Evolutionary conservation across 768 basidiomycete species (phyloP), one percentile per base, ranked within the genome.

Genomic region (Russula dissimulans): DNA sequence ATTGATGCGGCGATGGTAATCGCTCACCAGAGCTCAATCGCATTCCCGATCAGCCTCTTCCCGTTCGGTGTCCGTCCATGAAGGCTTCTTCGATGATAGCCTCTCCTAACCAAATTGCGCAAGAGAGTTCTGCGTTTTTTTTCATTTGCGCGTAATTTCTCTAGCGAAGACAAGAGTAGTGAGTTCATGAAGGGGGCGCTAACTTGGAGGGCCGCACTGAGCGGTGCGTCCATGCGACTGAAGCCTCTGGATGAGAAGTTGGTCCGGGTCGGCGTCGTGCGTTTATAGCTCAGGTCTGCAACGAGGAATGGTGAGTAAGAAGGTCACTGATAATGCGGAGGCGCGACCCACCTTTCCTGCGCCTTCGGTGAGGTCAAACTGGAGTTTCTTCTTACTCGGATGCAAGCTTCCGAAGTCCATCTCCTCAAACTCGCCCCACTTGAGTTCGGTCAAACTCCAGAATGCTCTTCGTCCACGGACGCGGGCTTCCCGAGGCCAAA

Each of bases 281-380:
- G 88, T 94, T 94, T 44, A 82, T 77, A 1, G 81, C 65, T 54
- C 80, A 54, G 18, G 54, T 26, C 59, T 60, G 59, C 15, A 18
- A 47, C 15, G 12, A 12, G 22, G 82, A 68, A 83, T 78, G 88
- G 34, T 46, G 48, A 36, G 15, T 14, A 52, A 8, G 31, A 22
- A 26, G 11, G 22, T 11, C 4, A 15, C 17, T 2, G 49, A 39
- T 42, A 29, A 39, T n/a, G 14, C 17, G 11, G 63, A 61, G 76
- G 63, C 66, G 78, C 44, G 12, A 67, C 85, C 66, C 56, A 82
- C 83, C 70, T 77, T 79, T 62, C 91, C 78, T 29, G 94, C 94
- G 57, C 85, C 80, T 74, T 98, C 97, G 0, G 86, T 95, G 63
- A 97, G 72, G 71, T 98, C 95, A 71, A 99, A 98, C 68, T 92